Base-by-base conservation (phyloP, 345 rosid genomes). In the Eucalyptus sp. region DNA sequence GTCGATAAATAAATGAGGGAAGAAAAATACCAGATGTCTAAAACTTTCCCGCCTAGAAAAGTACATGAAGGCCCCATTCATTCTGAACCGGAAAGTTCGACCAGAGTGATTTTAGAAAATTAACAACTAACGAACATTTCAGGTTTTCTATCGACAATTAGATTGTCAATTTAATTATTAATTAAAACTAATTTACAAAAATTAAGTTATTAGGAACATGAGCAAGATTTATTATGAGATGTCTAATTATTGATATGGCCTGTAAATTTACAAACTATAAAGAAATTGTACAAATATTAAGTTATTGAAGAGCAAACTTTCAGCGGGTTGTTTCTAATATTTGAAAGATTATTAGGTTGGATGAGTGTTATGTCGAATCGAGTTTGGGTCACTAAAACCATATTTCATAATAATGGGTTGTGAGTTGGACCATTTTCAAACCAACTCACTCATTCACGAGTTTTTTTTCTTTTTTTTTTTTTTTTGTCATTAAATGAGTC, bases 391-490 rank as follows among this genome's bases (percentile, higher is more conserved):
- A 18, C 25, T 52, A 52, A 52, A 52, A 52, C 58, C 9, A 52
- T 52, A 52, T 52, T 52, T 52, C 58, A 52, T 52, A 52, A 6
- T 2, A 52, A 18, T 16, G 58, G 22, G 8, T 52, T 17, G 22
- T 52, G 58, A 52, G 58, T 17, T 3, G 2, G 24, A 52, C 24
- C 24, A 17, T 52, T 52, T 52, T 52, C 24, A 52, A 52, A 7
- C 1, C 25, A 8, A 7, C 2, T 5, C 1, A 22, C 9, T 22
- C 24, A 52, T n/a, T n/a, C n/a, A n/a, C n/a, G n/a, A n/a, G n/a
- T n/a, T n/a, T n/a, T n/a, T n/a, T n/a, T n/a, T n/a, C n/a, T n/a
- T n/a, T n/a, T n/a, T n/a, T n/a, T n/a, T n/a, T n/a, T n/a, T n/a
- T n/a, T n/a, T n/a, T n/a, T n/a, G n/a, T 22, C 24, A 52, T 20